Percentiles rank a stretch among this genome's conserved stretches.
phyloP scores from a whole-genome alignment of 495 filamentous ascomycete species.

The Podospora sp. region DNA sequence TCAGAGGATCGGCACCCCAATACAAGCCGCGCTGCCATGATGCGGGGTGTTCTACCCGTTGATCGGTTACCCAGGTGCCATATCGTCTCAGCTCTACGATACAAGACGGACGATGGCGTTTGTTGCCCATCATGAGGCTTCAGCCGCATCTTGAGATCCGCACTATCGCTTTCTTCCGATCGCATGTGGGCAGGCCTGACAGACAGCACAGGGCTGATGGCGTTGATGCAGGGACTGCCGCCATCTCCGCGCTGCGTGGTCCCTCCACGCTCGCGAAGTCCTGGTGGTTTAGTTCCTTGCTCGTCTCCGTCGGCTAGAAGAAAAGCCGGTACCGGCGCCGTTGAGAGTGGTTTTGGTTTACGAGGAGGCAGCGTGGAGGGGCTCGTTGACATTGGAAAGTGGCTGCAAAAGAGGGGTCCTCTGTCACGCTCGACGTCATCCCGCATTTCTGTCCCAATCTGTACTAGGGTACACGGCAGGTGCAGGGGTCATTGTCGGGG shows the following conservation, averaged over 20 bases:
- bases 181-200: neutral
- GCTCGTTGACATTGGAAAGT: neutral
- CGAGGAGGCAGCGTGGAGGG: neutral
- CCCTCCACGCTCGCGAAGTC: neutral
- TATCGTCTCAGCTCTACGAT: too few species aligned
- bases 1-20: neutral
- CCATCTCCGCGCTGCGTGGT: slow-evolving; percentile 1
- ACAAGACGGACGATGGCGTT: neutral
- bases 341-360: too few species aligned
- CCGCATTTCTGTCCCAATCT: neutral
- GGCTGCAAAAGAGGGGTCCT: slow-evolving; percentile 1
- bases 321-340: too few species aligned
- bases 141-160: slow-evolving; percentile 5
- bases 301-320: too few species aligned
- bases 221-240: slow-evolving; percentile 1
- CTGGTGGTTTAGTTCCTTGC: neutral
- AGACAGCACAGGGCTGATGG: neutral
- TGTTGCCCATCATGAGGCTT: neutral
- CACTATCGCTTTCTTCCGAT: neutral
- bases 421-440: neutral
- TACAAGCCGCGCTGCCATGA: neutral
- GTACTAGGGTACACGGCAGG: neutral
- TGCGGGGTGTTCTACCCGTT: neutral
- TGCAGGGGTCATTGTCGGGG: neutral
- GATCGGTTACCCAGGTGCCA: neutral